Evolutionary conservation across 1,284 basidiomycete species (phyloP).

Genomic region (Leccinum fuscescens): DNA sequence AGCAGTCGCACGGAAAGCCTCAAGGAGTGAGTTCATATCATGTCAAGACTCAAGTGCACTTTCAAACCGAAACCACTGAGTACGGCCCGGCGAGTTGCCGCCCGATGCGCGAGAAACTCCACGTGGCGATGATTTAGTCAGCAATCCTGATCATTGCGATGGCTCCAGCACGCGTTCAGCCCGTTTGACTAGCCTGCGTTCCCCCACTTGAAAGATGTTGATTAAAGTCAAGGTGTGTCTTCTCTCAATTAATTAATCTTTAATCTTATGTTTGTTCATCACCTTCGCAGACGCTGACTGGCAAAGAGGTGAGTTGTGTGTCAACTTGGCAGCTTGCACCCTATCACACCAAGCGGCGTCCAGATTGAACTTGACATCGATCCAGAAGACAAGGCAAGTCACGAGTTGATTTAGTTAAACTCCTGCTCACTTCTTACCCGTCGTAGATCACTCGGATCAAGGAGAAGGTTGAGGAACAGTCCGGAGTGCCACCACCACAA

Average conservation of each 20-base stretch:
- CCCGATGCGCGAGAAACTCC: neutral
- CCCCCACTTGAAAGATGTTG: constrained; percentile 19
- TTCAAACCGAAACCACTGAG: neutral
- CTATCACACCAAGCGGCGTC: constrained; percentile 11
- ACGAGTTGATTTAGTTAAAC: neutral
- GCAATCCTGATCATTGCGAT: neutral
- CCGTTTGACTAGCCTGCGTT: neutral
- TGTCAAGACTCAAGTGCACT: neutral
- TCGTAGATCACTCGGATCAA: constrained; percentile 90
- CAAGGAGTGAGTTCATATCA: neutral
- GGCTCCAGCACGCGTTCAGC: neutral
- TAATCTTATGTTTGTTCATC: neutral
- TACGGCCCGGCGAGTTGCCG: neutral
- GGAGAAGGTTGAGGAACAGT: constrained; percentile 98
- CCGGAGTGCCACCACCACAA: constrained; percentile 95
- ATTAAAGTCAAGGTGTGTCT: constrained; percentile 27
- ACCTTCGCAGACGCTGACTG: constrained; percentile 77
- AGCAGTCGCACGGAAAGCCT: neutral
- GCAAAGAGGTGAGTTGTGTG: constrained; percentile 73
- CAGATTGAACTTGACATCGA: constrained; percentile 98
- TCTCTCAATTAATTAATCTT: neutral
- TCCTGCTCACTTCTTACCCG: neutral
- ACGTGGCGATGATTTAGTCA: neutral
- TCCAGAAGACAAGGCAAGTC: constrained; percentile 78
- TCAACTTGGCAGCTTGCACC: neutral